A percentile compares a stretch with the other conserved stretches of the same genome.
Evolutionary conservation across 2,329 filamentous ascomycete species (phyloP).

Genomic region (Pseudocercospora macadamiae): DNA sequence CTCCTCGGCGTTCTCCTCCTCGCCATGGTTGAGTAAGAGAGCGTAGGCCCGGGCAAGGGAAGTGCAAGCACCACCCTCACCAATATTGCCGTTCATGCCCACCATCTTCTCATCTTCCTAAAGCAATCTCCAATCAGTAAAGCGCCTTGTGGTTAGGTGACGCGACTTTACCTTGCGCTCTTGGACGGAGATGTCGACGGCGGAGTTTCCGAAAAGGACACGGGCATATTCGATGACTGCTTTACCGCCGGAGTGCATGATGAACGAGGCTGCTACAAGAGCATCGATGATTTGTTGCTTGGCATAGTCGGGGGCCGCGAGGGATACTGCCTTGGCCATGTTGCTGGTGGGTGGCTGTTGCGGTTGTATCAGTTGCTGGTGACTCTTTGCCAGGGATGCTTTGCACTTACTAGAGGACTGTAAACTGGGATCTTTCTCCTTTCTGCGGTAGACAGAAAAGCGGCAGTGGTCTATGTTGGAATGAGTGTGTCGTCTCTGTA

Average conservation of each 20-base stretch:
- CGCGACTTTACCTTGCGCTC: slow-evolving; percentile 13
- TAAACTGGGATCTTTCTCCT: neutral
- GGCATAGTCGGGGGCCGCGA: slow-evolving; percentile 1
- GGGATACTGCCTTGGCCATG: slow-evolving; percentile 14
- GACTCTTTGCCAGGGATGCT: neutral
- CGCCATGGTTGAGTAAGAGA: slow-evolving; percentile 16
- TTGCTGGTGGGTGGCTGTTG: neutral
- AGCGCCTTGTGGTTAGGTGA: too few species aligned
- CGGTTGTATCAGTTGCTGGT: neutral
- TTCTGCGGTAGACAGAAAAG: too few species aligned
- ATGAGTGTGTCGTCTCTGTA: too few species aligned
- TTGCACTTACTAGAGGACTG: neutral
- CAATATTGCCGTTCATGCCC: slow-evolving; percentile 18
- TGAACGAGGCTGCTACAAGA: slow-evolving; percentile 13
- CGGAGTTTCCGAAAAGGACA: slow-evolving; percentile 11
- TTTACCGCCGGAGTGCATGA: slow-evolving; percentile 19
- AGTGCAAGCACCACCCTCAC: slow-evolving; percentile 16
- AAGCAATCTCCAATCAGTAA: too few species aligned
- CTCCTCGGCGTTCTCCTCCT: slow-evolving; percentile 16
- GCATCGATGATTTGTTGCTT: slow-evolving; percentile 15
- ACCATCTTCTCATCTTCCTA: slow-evolving; percentile 18
- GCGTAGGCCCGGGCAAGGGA: slow-evolving; percentile 18
- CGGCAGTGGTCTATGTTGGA: too few species aligned
- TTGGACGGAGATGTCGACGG: slow-evolving; percentile 8
- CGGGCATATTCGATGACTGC: slow-evolving; percentile 17